Evolutionary conservation across 257 asterid species (phyloP), one percentile per base, ranked within the genome.

Genomic region (Lavandula angustifolia): DNA sequence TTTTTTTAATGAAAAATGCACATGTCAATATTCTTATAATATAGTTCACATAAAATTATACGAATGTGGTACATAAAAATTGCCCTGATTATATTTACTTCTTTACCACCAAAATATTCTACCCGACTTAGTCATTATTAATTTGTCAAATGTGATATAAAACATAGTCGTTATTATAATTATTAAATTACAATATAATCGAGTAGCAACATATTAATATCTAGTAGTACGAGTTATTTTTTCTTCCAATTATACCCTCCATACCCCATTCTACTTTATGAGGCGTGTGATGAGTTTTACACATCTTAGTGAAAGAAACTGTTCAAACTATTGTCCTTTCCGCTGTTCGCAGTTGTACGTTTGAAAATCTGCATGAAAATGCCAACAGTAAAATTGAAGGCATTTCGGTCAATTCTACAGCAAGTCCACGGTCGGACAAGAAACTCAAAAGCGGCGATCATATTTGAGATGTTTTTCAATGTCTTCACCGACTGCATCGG

Each of bases 321-420:
- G 49, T 7, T 8, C 14, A 18, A 61, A 51, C 48, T 43, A 27
- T 22, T 34, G 75, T 69, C 66, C 46, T 46, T 61, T 54, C 64
- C 56, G 55, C 52, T 38, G 32, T 14, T 74, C 64, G 53, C 50
- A 42, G 41, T 32, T 54, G 63, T 72, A 59, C 63, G 60, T 65
- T 75, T 58, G 51, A 47, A 75, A 64, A 61, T 40, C 70, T 76
- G 75, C 75, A 63, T 76, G 75, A 62, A 76, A 67, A 62, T 62
- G 74, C 68, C 71, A 64, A 67, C 68, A 62, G 68, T 61, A 49
- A 53, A 61, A 66, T 12, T 60, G 32, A 60, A 74, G 77, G 61
- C 57, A 1, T 37, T 5, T 49, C 18, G 0, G 79, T 64, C 71
- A 61, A 38, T 65, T 46, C 27, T 34, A 12, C 33, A 68, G 0